Evolutionary conservation across 805 yeast species (phyloP), one percentile per base, ranked within the genome.

Genomic region (Cyberlindnera mycetangii): DNA sequence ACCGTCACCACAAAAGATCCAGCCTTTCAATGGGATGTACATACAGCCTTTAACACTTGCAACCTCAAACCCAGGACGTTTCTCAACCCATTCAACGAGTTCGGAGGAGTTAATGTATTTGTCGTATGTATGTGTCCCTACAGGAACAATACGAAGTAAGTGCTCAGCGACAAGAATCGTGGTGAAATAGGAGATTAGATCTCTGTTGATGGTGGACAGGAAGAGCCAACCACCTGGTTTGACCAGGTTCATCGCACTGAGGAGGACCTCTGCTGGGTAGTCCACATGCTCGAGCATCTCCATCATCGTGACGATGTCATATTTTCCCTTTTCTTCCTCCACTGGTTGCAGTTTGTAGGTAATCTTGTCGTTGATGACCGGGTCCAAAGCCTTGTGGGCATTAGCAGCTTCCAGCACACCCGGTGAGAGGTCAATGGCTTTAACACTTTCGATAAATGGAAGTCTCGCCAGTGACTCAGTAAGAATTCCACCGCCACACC

Each of bases 401-500:
- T 76, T 69, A 2, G 99, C 99, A 3, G 89, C 93, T 42, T 75
- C 75, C 15, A 93, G 59, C 7, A 90, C 96, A 34, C 89, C 95
- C 0, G 76, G 72, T 0, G 97, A 85, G 57, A 92, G 72, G 65
- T 93, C 99, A 35, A 92, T 77, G 2, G 96, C 99, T 39, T 69
- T 72, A 5, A 93, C 97, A 1, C 68, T 60, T 10, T 71, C 60
- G 4, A 88, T 78, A 47, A 76, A 75, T 5, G 76, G 75, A 54
- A 86, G 66, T 52, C 99, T 71, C 0, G 96, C 97, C 59, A 93
- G 64, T 0, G 92, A 82, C 61, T 93, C 99, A 5, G 90, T 71
- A 16, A 93, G 68, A 20, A 93, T 82, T 0, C 99, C 99, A n/a
- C 99, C 99, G 16, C 99, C 99, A 63, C 99, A 93, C 1, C 99